Percentiles rank a stretch among this genome's conserved stretches.
These are phyloP conservation scores for Apiotrichum veenhuisii DNA, from an alignment of 1,284 basidiomycete species.

Conservation along the genomic window DNA sequence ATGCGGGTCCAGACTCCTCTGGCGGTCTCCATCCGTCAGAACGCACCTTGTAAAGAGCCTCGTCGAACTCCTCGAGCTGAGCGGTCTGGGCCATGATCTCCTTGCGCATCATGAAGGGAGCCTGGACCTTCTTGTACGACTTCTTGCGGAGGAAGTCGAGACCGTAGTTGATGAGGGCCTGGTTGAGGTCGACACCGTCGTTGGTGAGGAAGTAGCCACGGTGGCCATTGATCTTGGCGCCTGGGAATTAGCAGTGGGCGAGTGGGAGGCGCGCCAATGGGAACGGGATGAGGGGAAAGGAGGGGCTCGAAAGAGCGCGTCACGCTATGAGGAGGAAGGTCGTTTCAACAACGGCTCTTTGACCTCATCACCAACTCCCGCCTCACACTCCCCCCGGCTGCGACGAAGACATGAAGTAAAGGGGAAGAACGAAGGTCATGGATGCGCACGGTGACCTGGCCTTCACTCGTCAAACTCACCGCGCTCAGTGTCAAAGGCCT, in stretches of 20 bases:
- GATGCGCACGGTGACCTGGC: no score
- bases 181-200: slow-evolving; percentile 95
- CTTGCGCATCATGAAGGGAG: slow-evolving; percentile 98
- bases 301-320: no score
- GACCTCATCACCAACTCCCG: no score
- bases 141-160: slow-evolving; percentile 83
- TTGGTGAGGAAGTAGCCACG: slow-evolving; percentile 93
- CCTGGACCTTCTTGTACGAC: slow-evolving; percentile 90
- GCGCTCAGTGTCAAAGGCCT: slow-evolving; percentile 93
- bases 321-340: no score
- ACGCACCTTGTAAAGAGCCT: slow-evolving; percentile 89
- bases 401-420: no score
- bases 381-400: no score
- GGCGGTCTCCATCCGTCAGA: background rate
- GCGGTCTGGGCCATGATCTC: slow-evolving; percentile 96
- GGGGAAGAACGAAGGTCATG: no score
- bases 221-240: slow-evolving; percentile 85
- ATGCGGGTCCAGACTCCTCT: slow-evolving; percentile 1
- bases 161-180: slow-evolving; percentile 91
- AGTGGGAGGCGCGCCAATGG: background rate
- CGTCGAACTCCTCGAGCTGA: slow-evolving; percentile 96
- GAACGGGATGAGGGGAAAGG: no score
- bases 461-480: slow-evolving; percentile 54
- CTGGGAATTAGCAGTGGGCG: slow-evolving; percentile 52
- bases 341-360: no score